A percentile compares a stretch with the other conserved stretches of the same genome.
phyloP scores from a whole-genome alignment of 805 yeast genomes.

The Candida takata region DNA sequence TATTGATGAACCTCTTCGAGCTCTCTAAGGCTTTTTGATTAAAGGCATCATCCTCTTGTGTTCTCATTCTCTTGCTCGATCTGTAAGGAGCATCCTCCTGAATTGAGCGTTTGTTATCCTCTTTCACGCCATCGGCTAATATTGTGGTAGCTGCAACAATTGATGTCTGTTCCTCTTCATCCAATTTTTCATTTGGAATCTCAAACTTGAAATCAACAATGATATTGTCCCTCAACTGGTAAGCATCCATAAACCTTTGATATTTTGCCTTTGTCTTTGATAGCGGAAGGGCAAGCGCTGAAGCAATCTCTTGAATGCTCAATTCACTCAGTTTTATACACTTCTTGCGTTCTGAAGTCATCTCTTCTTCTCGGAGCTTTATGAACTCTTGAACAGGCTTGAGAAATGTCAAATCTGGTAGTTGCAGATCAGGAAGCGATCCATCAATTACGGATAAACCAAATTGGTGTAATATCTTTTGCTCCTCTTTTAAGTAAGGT shows the following conservation, averaged over 20 bases:
- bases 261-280: constrained; percentile 29
- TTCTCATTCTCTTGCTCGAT: constrained; percentile 33
- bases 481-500: constrained; percentile 11
- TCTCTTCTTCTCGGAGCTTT: constrained; percentile 3
- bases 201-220: constrained; percentile 34
- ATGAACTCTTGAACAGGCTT: constrained; percentile 13
- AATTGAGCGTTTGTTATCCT: constrained; percentile 12
- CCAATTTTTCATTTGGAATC: background rate
- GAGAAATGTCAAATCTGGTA: constrained; percentile 14
- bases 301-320: constrained; percentile 25
- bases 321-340: constrained; percentile 13
- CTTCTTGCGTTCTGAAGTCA: constrained; percentile 9
- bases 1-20: constrained; percentile 7
- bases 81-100: constrained; percentile 26
- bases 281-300: constrained; percentile 21
- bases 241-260: constrained; percentile 42
- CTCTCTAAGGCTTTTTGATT: background rate
- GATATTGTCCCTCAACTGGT: constrained; percentile 41
- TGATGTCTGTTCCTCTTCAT: background rate
- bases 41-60: constrained; percentile 23
- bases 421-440: background rate
- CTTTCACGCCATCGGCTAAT: background rate
- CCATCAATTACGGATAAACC: background rate
- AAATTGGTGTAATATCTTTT: constrained; percentile 3
- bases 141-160: background rate